These are phyloP conservation scores for Venturia effusa DNA, from an alignment of 2,329 filamentous ascomycete genomes.

Conservation along the genomic window DNA sequence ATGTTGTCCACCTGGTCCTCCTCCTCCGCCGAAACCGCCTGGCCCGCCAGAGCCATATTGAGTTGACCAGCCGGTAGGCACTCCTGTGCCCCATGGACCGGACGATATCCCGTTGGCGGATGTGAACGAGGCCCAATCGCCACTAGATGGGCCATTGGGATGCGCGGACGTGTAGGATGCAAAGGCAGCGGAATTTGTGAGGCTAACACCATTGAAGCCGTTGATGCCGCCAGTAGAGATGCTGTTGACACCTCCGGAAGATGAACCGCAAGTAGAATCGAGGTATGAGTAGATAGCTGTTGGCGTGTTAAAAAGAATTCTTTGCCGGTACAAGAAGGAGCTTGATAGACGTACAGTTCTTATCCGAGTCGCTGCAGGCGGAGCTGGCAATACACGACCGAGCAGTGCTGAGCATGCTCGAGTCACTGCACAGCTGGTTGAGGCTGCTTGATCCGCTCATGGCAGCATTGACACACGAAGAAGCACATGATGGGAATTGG, in stretches of 20 bases:
- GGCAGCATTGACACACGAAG: neutral
- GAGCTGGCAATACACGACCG: neutral
- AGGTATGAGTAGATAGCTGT: neutral
- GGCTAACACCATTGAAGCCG: neutral
- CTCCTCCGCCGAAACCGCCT: slow-evolving; percentile 5
- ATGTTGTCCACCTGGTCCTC: neutral
- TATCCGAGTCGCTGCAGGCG: neutral
- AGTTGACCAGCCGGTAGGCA: slow-evolving; percentile 2
- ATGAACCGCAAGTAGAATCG: neutral
- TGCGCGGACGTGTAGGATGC: slow-evolving; percentile 6
- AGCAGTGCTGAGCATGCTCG: neutral
- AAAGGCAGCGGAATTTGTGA: slow-evolving; percentile 1
- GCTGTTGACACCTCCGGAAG: neutral
- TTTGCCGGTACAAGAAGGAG: neutral
- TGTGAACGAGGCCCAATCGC: slow-evolving; percentile 10
- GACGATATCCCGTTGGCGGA: neutral
- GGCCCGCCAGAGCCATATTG: slow-evolving; percentile 3
- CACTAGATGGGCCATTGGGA: slow-evolving; percentile 1
- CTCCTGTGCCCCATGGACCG: slow-evolving; percentile 10
- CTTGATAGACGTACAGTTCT: neutral
- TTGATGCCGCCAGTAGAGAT: neutral
- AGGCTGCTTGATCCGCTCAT: neutral
- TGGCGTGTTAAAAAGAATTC: neutral
- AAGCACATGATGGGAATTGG: slow-evolving; percentile 5
- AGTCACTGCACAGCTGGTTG: neutral